A percentile compares a stretch with the other conserved stretches of the same genome.
These are phyloP conservation scores for Brettanomyces sp. DNA, from an alignment of 805 yeast genomes.

Conservation along the genomic window DNA sequence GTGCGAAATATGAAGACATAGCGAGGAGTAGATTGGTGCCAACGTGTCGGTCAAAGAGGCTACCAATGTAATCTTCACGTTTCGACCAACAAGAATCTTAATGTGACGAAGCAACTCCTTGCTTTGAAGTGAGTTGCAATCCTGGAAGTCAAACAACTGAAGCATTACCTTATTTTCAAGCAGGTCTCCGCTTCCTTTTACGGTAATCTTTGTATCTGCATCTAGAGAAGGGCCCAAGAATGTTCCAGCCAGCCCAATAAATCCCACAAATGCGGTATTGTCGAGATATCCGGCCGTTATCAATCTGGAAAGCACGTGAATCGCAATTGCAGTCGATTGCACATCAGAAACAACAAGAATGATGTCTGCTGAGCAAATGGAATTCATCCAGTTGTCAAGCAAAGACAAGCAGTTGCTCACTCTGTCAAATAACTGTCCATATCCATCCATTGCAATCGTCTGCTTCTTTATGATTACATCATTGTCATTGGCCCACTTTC, in stretches of 20 bases:
- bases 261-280: slow-evolving; percentile 47
- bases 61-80: slow-evolving; percentile 70
- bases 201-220: slow-evolving; percentile 68
- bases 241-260: slow-evolving; percentile 87
- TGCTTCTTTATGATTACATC: slow-evolving; percentile 45
- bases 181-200: slow-evolving; percentile 59
- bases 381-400: slow-evolving; percentile 57
- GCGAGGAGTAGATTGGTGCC: slow-evolving; percentile 85
- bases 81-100: slow-evolving; percentile 52
- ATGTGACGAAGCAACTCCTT: slow-evolving; percentile 59
- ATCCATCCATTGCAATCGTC: slow-evolving; percentile 84
- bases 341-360: slow-evolving; percentile 84
- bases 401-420: slow-evolving; percentile 65
- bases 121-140: slow-evolving; percentile 62
- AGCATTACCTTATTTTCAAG: slow-evolving; percentile 78
- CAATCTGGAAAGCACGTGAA: slow-evolving; percentile 45
- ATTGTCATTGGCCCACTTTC: slow-evolving; percentile 46
- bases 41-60: slow-evolving; percentile 88
- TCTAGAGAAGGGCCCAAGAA: slow-evolving; percentile 89
- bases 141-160: slow-evolving; percentile 85
- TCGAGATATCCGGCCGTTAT: slow-evolving; percentile 49
- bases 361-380: slow-evolving; percentile 55
- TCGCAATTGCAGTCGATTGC: slow-evolving; percentile 87
- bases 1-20: slow-evolving; percentile 68
- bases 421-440: slow-evolving; percentile 79